These are phyloP conservation scores for Lepiota venenata DNA, from an alignment of 768 basidiomycete genomes.

Conservation along the genomic window DNA sequence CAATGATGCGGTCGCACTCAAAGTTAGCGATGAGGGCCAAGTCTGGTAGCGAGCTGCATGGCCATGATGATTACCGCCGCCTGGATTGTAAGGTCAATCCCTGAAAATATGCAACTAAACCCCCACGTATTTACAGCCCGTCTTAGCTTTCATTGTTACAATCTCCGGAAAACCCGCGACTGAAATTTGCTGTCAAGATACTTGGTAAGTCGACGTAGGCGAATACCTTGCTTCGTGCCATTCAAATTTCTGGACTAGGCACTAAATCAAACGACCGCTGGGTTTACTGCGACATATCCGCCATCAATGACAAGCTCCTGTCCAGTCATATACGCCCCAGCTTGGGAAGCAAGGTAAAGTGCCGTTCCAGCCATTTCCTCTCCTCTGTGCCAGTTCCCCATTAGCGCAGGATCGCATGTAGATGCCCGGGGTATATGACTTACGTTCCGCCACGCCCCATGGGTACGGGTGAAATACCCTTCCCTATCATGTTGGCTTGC, in stretches of 20 bases:
- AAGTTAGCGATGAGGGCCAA: too few relatives aligned
- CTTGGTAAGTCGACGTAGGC: too few relatives aligned
- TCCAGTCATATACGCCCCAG: slow-evolving; percentile 73
- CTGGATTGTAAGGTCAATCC: too few relatives aligned
- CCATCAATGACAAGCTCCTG: slow-evolving; percentile 80
- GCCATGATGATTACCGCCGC: too few relatives aligned
- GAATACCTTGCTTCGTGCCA: not conserved
- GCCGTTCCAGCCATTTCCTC: slow-evolving; percentile 77
- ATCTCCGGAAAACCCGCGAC: too few relatives aligned
- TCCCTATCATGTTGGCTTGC: slow-evolving; percentile 50
- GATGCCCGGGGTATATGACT: slow-evolving; percentile 25
- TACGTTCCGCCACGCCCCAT: slow-evolving; percentile 63
- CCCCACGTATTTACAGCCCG: too few relatives aligned
- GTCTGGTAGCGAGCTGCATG: too few relatives aligned
- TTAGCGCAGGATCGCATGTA: not conserved
- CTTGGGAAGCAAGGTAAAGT: slow-evolving; percentile 69
- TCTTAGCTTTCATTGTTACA: too few relatives aligned
- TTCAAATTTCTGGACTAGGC: not conserved
- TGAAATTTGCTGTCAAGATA: too few relatives aligned
- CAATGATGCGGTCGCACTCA: too few relatives aligned
- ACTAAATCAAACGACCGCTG: slow-evolving; percentile 31
- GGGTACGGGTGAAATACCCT: slow-evolving; percentile 60
- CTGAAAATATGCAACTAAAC: too few relatives aligned
- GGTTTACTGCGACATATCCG: slow-evolving; percentile 72
- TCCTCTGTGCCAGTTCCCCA: slow-evolving; percentile 34